phyloP scores from a whole-genome alignment of 1,284 basidiomycete genomes.

The Tylopilus sp. region DNA sequence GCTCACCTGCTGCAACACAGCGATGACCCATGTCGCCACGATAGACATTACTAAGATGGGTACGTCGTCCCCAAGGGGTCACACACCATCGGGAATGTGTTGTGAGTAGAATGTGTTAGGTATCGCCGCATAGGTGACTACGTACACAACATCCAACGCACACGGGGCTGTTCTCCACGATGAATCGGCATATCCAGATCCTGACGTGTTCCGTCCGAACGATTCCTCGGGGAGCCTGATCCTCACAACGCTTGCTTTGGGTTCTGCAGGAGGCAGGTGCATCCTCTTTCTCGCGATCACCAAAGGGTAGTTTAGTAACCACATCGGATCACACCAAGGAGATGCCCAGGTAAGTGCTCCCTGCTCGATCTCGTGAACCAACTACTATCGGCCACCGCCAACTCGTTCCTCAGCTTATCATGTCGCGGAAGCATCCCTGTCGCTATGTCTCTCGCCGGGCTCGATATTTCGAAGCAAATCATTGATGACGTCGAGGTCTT shows the following conservation, averaged over 20 bases:
- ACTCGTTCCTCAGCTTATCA: no score
- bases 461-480: slow-evolving; percentile 15
- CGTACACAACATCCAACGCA: fast-evolving
- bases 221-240: slow-evolving; percentile 24
- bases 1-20: slow-evolving; percentile 30
- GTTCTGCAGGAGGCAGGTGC: slow-evolving; percentile 19
- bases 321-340: slow-evolving; percentile 1
- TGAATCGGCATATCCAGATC: slow-evolving; percentile 19
- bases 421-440: slow-evolving; percentile 18
- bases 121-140: not conserved
- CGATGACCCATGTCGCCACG: slow-evolving; percentile 33
- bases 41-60: slow-evolving; percentile 35
- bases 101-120: slow-evolving; percentile 8
- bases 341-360: slow-evolving; percentile 17
- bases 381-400: no score
- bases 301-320: no score
- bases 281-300: no score
- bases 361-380: slow-evolving; percentile 2
- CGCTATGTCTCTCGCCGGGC: slow-evolving; percentile 17
- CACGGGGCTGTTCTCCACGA: slow-evolving; percentile 20
- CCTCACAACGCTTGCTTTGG: slow-evolving; percentile 19
- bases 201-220: slow-evolving; percentile 24
- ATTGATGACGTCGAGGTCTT: slow-evolving; percentile 22
- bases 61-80: slow-evolving; percentile 41
- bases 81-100: slow-evolving; percentile 22